Conservation (phyloP, 208 protist species). For the Hexamita inflata region DNA sequence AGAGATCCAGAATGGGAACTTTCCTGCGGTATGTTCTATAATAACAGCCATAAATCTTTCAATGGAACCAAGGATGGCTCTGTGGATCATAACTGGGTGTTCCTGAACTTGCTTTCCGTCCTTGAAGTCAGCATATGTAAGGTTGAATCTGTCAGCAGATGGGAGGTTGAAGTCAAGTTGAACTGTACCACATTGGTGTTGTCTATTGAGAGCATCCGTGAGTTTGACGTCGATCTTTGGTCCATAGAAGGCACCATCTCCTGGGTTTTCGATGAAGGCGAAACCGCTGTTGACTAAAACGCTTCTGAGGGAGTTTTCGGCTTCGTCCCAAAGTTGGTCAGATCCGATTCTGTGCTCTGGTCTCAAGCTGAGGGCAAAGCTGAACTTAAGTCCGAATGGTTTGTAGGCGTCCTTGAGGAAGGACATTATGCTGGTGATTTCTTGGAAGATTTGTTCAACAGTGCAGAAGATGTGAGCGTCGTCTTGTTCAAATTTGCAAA, state of each 20-base stretch:
- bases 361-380: conserved; percentile 81
- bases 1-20: conserved; percentile 44
- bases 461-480: conserved; percentile 99
- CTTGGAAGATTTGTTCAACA: conserved; percentile 72
- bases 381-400: conserved; percentile 83
- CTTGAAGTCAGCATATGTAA: conserved; percentile 61
- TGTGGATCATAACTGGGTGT: conserved; percentile 48
- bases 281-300: conserved; percentile 66
- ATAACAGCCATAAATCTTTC: conserved; percentile 46
- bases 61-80: conserved; percentile 44
- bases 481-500: conserved; percentile 96
- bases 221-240: conserved; percentile 97
- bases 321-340: conserved; percentile 78
- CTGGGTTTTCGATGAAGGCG: conserved; percentile 77
- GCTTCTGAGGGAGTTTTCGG: conserved; percentile 65
- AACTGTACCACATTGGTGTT: conserved; percentile 94
- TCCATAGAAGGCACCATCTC: conserved; percentile 98
- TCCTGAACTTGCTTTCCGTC: conserved; percentile 44
- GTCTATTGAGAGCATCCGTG: conserved; percentile 49
- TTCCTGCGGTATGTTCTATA: conserved; percentile 37
- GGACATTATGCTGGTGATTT: conserved; percentile 67
- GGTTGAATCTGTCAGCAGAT: conserved; percentile 66
- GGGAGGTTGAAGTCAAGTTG: conserved; percentile 98
- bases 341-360: conserved; percentile 82
- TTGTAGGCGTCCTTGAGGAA: conserved; percentile 86